phyloP scores from a whole-genome alignment of 2,329 filamentous ascomycete genomes.

The Stachybotrys elegans region DNA sequence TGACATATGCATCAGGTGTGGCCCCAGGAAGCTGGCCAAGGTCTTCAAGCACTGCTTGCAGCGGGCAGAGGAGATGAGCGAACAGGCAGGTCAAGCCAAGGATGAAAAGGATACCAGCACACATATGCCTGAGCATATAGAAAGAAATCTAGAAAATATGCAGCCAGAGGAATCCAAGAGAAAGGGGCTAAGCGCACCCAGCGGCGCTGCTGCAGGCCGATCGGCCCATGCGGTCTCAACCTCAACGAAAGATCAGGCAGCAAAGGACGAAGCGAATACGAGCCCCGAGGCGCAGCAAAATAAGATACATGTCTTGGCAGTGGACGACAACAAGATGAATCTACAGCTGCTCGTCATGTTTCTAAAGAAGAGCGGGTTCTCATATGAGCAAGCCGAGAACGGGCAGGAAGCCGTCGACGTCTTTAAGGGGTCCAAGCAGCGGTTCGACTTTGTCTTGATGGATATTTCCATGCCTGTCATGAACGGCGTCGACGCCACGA shows the following conservation, averaged over 20 bases:
- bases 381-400: slow-evolving; percentile 37
- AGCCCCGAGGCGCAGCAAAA: too few species aligned
- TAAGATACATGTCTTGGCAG: slow-evolving; percentile 29
- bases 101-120: too few species aligned
- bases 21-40: slow-evolving; percentile 23
- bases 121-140: too few species aligned
- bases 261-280: too few species aligned
- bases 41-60: slow-evolving; percentile 18
- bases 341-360: slow-evolving; percentile 36
- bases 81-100: too few species aligned
- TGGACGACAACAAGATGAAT: slow-evolving; percentile 39
- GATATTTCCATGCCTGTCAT: slow-evolving; percentile 54
- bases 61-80: background rate
- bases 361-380: slow-evolving; percentile 34
- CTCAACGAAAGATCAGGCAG: too few species aligned
- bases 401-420: slow-evolving; percentile 41
- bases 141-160: too few species aligned
- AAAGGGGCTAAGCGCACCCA: background rate
- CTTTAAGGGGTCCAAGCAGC: slow-evolving; percentile 19
- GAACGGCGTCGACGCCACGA: slow-evolving; percentile 44
- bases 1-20: slow-evolving; percentile 11
- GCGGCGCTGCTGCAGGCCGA: too few species aligned
- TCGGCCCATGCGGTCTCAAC: too few species aligned
- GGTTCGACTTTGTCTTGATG: slow-evolving; percentile 33
- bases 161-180: too few species aligned